phyloP scores from a whole-genome alignment of 495 filamentous ascomycete species.

The Penicillium argentinense region DNA sequence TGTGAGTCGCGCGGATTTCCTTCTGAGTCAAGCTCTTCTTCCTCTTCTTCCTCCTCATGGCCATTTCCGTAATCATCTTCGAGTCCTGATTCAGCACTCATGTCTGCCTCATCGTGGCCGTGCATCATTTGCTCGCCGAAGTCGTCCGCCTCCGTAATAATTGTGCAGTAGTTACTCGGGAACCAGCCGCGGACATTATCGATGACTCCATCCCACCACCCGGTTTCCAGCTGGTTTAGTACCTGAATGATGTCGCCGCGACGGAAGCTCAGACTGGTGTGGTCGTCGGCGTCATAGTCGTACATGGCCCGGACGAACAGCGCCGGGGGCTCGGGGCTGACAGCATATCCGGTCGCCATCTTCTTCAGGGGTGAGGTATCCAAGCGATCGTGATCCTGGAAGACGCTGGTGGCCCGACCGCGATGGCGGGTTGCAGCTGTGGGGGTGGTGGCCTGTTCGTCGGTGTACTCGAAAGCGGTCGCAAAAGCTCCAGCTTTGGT shows the following conservation, averaged over 20 bases:
- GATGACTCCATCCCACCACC: slow-evolving; percentile 99
- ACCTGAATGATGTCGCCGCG: slow-evolving; percentile 97
- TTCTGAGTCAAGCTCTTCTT: slow-evolving; percentile 65
- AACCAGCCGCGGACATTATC: slow-evolving; percentile 91
- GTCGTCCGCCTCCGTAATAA: slow-evolving; percentile 74
- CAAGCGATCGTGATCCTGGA: slow-evolving; percentile 29
- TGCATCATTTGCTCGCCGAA: slow-evolving; percentile 37
- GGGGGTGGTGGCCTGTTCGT: slow-evolving; percentile 41
- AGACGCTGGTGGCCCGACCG: slow-evolving; percentile 32
- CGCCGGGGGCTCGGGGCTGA: slow-evolving; percentile 67
- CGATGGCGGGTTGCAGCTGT: slow-evolving; percentile 33
- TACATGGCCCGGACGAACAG: slow-evolving; percentile 96
- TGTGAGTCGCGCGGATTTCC: slow-evolving; percentile 55
- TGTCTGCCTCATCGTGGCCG: slow-evolving; percentile 51
- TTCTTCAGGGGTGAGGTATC: slow-evolving; percentile 36
- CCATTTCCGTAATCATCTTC: slow-evolving; percentile 73
- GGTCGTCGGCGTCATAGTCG: slow-evolving; percentile 95
- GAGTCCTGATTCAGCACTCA: slow-evolving; percentile 53
- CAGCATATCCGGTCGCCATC: slow-evolving; percentile 53
- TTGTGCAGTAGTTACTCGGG: slow-evolving; percentile 95
- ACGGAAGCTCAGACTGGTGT: slow-evolving; percentile 92
- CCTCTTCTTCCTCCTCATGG: slow-evolving; percentile 59
- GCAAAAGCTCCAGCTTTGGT: slow-evolving; percentile 39
- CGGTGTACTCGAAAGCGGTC: slow-evolving; percentile 48
- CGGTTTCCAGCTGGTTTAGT: slow-evolving; percentile 94